Evolutionary conservation across 2,329 filamentous ascomycete genomes (phyloP), one percentile per base, ranked within the genome.

Genomic region (Penicillium sp.): DNA sequence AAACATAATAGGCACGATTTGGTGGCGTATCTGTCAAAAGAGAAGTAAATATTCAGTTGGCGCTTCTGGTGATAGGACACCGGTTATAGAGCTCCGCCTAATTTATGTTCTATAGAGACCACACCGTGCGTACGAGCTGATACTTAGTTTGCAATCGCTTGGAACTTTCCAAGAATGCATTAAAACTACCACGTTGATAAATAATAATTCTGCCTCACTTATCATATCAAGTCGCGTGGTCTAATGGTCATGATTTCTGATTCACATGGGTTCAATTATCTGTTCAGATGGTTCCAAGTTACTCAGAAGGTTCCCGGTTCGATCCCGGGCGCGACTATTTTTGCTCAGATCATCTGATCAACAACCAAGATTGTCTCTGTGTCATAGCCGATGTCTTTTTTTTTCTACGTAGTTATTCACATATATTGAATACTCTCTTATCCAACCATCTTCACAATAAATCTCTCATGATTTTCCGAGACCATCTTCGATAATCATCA

Each of bases 261-360:
- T 53, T 53, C 51, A 53, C 51, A 53, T 30, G 26, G 14, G 3
- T 16, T 45, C 13, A 7, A 25, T 16, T 7, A 6, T 26, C 43
- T 45, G 10, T 7, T 0, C 11, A 45, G 22, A 26, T 45, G 43
- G 11, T 16, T 26, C 43, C 16, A 2, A n/a, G 25, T 28, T 26
- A 28, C 51, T 53, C 51, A 53, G 51, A 53, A 53, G 51, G 51
- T 53, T 53, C 51, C 51, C 51, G 51, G 51, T 53, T 53, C 51
- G 51, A 53, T 53, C 51, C 51, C 51, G 51, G 51, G 51, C 51
- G 51, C 51, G 51, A 53, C 51, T 53, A 53, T 53, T 53, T 53
- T 53, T 53, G 51, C 28, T 37, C 16, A 2, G 4, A 6, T 6
- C 7, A n/a, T 4, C 38, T 40, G 5, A 40, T n/a, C 7, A 4